Conservation (phyloP, 2,329 filamentous ascomycete genomes). For the Aureobasidium lini region DNA sequence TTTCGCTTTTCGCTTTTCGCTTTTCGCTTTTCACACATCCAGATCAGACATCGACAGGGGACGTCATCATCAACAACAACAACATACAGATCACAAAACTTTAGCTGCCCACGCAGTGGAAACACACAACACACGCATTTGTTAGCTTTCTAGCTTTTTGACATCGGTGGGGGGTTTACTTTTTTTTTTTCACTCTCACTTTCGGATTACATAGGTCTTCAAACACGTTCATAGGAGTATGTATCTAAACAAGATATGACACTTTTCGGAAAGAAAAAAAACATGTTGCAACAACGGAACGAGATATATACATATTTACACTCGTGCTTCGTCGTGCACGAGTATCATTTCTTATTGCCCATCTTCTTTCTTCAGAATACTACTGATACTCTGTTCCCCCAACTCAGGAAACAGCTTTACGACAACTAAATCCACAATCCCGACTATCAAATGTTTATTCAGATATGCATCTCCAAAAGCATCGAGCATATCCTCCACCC, state of each 20-base stretch:
- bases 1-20: neutral
- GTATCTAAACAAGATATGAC: too few species aligned
- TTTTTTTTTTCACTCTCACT: neutral
- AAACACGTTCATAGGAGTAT: neutral
- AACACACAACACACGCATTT: neutral
- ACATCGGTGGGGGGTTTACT: neutral
- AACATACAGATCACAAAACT: neutral
- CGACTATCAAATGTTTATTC: conserved; percentile 87
- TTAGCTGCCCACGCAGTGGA: neutral
- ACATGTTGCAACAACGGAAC: too few species aligned
- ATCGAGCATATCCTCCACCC: conserved; percentile 55
- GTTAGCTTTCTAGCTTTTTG: too few species aligned
- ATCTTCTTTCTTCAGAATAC: neutral
- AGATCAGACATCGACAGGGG: neutral
- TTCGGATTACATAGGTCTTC: too few species aligned
- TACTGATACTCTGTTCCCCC: conserved; percentile 21
- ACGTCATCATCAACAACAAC: neutral
- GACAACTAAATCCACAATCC: conserved; percentile 73
- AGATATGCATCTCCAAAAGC: conserved; percentile 76
- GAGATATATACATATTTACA: neutral
- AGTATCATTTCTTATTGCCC: neutral
- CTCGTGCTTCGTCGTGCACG: neutral
- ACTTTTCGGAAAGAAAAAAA: too few species aligned
- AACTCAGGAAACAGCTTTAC: conserved; percentile 79
- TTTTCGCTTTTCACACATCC: neutral